phyloP scores from a whole-genome alignment of 257 asterid genomes.

The Marsdenia floribunda region DNA sequence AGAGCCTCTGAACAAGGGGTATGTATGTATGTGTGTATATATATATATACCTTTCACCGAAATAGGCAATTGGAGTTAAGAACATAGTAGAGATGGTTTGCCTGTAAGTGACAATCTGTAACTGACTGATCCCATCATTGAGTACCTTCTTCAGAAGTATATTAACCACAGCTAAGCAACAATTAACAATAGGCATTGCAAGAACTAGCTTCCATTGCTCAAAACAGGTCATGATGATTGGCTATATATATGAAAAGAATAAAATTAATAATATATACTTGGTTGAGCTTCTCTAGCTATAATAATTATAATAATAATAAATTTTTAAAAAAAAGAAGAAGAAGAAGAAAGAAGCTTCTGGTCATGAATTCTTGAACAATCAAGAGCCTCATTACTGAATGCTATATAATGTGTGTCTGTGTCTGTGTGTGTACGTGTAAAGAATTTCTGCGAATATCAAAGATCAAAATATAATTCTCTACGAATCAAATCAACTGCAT shows the following conservation, averaged over 20 bases:
- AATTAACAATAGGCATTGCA: conserved; percentile 45
- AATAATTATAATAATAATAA: no score
- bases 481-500: conserved; percentile 2
- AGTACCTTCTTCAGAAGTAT: conserved; percentile 48
- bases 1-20: no score
- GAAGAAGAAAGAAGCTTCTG: background rate
- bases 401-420: conserved; percentile 7
- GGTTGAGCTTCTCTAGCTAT: background rate
- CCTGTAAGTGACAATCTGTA: conserved; percentile 41
- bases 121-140: conserved; percentile 38
- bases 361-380: conserved; percentile 2
- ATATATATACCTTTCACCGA: conserved; percentile 45
- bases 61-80: conserved; percentile 55
- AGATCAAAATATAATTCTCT: background rate
- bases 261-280: background rate
- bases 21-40: no score
- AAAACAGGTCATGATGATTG: conserved; percentile 7
- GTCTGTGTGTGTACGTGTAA: background rate
- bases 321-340: no score
- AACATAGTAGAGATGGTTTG: conserved; percentile 38
- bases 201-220: conserved; percentile 35
- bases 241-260: background rate
- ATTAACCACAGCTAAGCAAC: conserved; percentile 37
- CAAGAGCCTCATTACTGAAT: background rate
- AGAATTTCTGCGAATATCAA: background rate